Conservation (phyloP, 164 flowering plant genomes). For the Santalum album region DNA sequence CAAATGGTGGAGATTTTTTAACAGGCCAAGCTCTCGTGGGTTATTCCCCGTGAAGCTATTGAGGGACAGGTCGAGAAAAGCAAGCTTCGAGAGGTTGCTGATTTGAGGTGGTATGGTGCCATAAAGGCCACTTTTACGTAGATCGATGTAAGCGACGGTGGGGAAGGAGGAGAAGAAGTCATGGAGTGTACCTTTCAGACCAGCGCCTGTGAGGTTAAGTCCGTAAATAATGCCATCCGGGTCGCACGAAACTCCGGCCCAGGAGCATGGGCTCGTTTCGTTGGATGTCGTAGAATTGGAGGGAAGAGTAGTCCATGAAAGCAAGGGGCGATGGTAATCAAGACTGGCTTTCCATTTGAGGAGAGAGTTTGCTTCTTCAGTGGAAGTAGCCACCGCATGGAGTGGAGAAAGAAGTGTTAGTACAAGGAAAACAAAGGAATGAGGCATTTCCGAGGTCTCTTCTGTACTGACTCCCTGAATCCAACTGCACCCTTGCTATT, state of each 20-base stretch:
- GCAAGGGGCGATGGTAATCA: not conserved
- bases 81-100: conserved; percentile 6
- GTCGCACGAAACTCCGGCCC: conserved; percentile 9
- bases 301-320: conserved; percentile 2
- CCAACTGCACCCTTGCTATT: too few relatives aligned
- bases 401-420: too few relatives aligned
- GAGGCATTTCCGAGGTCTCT: too few relatives aligned
- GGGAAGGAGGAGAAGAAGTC: conserved; percentile 3
- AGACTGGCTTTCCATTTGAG: conserved; percentile 8
- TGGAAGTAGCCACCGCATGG: too few relatives aligned
- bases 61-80: conserved; percentile 1
- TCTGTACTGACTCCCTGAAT: too few relatives aligned
- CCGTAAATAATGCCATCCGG: not conserved
- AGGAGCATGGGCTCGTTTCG: conserved; percentile 9
- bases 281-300: too few relatives aligned
- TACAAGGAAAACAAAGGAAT: too few relatives aligned
- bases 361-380: conserved; percentile 7
- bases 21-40: conserved; percentile 8
- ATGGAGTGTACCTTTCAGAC: conserved; percentile 3
- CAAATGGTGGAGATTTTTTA: conserved; percentile 3
- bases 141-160: not conserved
- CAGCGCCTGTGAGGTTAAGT: not conserved
- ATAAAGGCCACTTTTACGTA: not conserved
- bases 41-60: conserved; percentile 10
- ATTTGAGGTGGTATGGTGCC: conserved; percentile 15